These are phyloP conservation scores for Hypoxylon sp. DNA, from an alignment of 2,329 filamentous ascomycete genomes.

Conservation along the genomic window DNA sequence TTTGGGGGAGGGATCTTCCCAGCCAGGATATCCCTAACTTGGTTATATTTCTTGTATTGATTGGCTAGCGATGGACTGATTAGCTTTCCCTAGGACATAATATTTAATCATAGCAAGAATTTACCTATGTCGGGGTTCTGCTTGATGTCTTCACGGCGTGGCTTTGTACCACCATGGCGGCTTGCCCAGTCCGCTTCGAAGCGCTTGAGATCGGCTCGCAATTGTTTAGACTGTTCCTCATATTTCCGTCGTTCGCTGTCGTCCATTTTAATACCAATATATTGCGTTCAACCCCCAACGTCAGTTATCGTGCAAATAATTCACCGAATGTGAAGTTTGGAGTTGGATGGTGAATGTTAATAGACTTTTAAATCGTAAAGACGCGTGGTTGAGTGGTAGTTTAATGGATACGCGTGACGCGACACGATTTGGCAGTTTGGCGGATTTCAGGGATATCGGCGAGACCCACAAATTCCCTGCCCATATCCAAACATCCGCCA, in stretches of 20 bases:
- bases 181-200: slow-evolving; percentile 80
- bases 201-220: slow-evolving; percentile 79
- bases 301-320: neutral
- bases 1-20: slow-evolving; percentile 66
- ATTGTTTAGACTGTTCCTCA: slow-evolving; percentile 65
- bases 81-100: slow-evolving; percentile 6
- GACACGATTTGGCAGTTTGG: slow-evolving; percentile 5
- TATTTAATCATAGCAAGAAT: slow-evolving; percentile 30
- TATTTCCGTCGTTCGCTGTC: slow-evolving; percentile 61
- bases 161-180: slow-evolving; percentile 76
- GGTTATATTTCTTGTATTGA: slow-evolving; percentile 85
- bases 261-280: slow-evolving; percentile 61
- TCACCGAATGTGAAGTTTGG: neutral
- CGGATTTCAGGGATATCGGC: neutral
- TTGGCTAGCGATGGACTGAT: slow-evolving; percentile 63
- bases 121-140: slow-evolving; percentile 78
- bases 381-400: slow-evolving; percentile 23
- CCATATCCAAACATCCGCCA: neutral
- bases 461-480: neutral
- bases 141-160: slow-evolving; percentile 82
- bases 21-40: slow-evolving; percentile 70
- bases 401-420: slow-evolving; percentile 36
- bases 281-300: neutral
- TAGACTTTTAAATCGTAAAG: slow-evolving; percentile 21
- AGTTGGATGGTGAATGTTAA: neutral